A percentile compares a stretch with the other conserved stretches of the same genome.
These are phyloP conservation scores for peach (Prunus persica) DNA, from an alignment of 306 rosid genomes.

Conservation along the genomic window Prunus_persica_NCBIv2 NC_034014.1:20061501-20062000, in stretches of 20 bases:
- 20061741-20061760: background rate
- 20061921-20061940: background rate
- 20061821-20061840: conserved; percentile 7
- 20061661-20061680: conserved; percentile 1
- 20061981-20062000: background rate
- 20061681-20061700: conserved; percentile 21
- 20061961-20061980: background rate
- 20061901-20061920: background rate
- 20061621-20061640: background rate
- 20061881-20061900: background rate
- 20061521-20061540: background rate
- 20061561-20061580: conserved; percentile 38
- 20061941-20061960: background rate
- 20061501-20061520: background rate
- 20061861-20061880: background rate
- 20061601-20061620: conserved; percentile 35
- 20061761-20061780: conserved; percentile 27
- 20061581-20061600: conserved; percentile 55
- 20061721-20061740: conserved; percentile 9
- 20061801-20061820: conserved; percentile 26
- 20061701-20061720: too few relatives aligned
- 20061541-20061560: background rate
- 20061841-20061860: conserved; percentile 3
- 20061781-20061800: conserved; percentile 46
- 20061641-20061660: conserved; percentile 4